Evolutionary conservation across 2,329 filamentous ascomycete species (phyloP).

Genomic region (Pyrenophora teres): DNA sequence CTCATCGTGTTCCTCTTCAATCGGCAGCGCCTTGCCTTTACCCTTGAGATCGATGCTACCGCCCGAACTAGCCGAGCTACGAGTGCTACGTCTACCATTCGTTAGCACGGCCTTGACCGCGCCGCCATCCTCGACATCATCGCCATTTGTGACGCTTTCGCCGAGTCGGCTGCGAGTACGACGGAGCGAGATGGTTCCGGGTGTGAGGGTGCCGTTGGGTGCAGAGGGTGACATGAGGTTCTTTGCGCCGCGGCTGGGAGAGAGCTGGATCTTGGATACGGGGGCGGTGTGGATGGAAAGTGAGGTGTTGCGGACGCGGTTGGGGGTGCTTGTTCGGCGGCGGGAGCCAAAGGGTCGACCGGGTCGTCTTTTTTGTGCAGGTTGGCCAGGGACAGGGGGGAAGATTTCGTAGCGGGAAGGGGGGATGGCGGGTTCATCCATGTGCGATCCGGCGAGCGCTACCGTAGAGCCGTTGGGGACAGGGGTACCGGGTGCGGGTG

Average conservation of each 20-base stretch:
- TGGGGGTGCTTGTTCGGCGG: conserved; percentile 45
- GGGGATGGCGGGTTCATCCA: conserved; percentile 59
- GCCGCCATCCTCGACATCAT: conserved; percentile 38
- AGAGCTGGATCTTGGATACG: conserved; percentile 39
- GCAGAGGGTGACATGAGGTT: conserved; percentile 31
- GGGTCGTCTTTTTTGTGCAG: conserved; percentile 41
- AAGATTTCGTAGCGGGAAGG: conserved; percentile 77
- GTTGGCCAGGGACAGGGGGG: conserved; percentile 65
- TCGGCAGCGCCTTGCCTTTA: conserved; percentile 31
- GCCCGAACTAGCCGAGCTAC: conserved; percentile 38
- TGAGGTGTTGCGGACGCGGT: conserved; percentile 29
- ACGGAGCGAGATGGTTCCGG: conserved; percentile 35
- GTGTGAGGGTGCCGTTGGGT: conserved; percentile 38
- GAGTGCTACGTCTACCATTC: conserved; percentile 36
- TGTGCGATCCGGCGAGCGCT: conserved; percentile 38
- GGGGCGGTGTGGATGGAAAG: conserved; percentile 40
- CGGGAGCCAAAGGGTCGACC: conserved; percentile 47
- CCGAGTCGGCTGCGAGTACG: conserved; percentile 53
- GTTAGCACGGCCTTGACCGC: conserved; percentile 32
- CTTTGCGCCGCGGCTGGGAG: conserved; percentile 36
- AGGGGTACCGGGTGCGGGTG: conserved; percentile 40
- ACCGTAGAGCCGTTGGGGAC: conserved; percentile 38
- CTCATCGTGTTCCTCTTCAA: conserved; percentile 40
- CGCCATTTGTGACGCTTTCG: conserved; percentile 47
- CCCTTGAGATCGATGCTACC: conserved; percentile 33